phyloP scores from a whole-genome alignment of 305 asterid species.

The Nicotiana rustica region DNA sequence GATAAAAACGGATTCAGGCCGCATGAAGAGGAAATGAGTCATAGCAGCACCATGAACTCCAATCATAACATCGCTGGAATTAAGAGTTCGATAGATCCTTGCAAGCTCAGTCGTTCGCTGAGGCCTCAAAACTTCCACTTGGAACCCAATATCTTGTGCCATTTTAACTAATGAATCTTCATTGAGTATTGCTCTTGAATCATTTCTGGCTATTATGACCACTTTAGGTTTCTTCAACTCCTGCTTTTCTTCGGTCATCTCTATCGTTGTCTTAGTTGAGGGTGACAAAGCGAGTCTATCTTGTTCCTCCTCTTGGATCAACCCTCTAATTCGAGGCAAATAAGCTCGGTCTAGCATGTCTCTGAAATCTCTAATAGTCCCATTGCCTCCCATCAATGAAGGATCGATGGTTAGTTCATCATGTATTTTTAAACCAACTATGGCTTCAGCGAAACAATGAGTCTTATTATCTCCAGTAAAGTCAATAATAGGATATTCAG shows the following conservation, averaged over 20 bases:
- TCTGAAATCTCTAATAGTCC: slow-evolving; percentile 53
- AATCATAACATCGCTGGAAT: slow-evolving; percentile 72
- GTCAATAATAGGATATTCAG: slow-evolving; percentile 58
- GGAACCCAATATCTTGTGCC: slow-evolving; percentile 69
- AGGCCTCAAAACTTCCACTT: slow-evolving; percentile 57
- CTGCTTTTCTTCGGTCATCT: slow-evolving; percentile 17
- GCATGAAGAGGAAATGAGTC: slow-evolving; percentile 75
- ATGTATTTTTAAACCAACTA: slow-evolving; percentile 62
- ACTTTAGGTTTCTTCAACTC: slow-evolving; percentile 39
- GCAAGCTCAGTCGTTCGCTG: slow-evolving; percentile 50
- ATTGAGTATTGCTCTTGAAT: slow-evolving; percentile 61
- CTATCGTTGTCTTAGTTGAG: slow-evolving; percentile 32
- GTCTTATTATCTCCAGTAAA: slow-evolving; percentile 49
- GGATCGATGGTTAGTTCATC: slow-evolving; percentile 49
- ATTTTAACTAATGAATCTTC: slow-evolving; percentile 56
- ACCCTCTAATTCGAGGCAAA: slow-evolving; percentile 46
- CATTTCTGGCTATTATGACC: slow-evolving; percentile 55
- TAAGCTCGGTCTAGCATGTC: slow-evolving; percentile 55
- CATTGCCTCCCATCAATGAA: slow-evolving; percentile 36
- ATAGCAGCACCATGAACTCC: slow-evolving; percentile 92
- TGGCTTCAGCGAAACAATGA: slow-evolving; percentile 75
- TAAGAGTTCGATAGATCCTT: slow-evolving; percentile 51
- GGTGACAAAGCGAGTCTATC: slow-evolving; percentile 34
- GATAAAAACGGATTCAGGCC: slow-evolving; percentile 66
- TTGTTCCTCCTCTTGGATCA: slow-evolving; percentile 39